Evolutionary conservation across 768 basidiomycete genomes (phyloP).

Genomic region (Sarcodon aspratus): DNA sequence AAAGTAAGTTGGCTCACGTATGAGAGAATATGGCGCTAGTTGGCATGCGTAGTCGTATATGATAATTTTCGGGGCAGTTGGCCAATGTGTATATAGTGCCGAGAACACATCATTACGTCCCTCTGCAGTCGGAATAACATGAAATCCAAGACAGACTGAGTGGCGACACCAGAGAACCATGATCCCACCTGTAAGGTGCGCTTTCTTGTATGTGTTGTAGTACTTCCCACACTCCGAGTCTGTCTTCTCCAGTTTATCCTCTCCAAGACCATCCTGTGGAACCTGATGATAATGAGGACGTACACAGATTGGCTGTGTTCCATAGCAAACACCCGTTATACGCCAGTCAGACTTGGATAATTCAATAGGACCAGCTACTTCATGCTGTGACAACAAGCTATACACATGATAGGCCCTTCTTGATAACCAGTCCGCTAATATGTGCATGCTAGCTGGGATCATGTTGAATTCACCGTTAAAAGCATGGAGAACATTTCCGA

Average conservation of each 20-base stretch:
- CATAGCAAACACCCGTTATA: constrained; percentile 20
- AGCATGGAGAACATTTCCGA: background rate
- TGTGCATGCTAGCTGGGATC: background rate
- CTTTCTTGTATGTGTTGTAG: constrained; percentile 17
- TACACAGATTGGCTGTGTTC: constrained; percentile 17
- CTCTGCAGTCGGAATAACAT: constrained; percentile 21
- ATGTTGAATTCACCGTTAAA: background rate
- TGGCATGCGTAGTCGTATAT: constrained; percentile 23
- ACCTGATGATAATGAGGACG: constrained; percentile 18
- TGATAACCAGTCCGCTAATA: background rate
- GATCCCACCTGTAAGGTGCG: constrained; percentile 4
- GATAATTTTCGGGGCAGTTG: constrained; percentile 15
- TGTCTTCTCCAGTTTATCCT: too few relatives aligned
- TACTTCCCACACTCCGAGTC: constrained; percentile 14
- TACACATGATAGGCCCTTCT: background rate
- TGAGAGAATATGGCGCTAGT: constrained; percentile 21
- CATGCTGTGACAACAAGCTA: background rate
- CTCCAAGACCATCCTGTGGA: constrained; percentile 11
- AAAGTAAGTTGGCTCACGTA: constrained; percentile 19
- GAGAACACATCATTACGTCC: constrained; percentile 29
- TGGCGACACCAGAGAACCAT: constrained; percentile 7
- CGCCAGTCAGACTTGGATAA: background rate
- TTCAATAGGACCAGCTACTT: background rate
- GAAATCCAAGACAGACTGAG: constrained; percentile 7
- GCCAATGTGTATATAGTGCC: constrained; percentile 23